Percentiles rank a stretch among this genome's conserved stretches.
phyloP scores from a whole-genome alignment of 1,284 basidiomycete genomes.

The Boletus semigastroideus region DNA sequence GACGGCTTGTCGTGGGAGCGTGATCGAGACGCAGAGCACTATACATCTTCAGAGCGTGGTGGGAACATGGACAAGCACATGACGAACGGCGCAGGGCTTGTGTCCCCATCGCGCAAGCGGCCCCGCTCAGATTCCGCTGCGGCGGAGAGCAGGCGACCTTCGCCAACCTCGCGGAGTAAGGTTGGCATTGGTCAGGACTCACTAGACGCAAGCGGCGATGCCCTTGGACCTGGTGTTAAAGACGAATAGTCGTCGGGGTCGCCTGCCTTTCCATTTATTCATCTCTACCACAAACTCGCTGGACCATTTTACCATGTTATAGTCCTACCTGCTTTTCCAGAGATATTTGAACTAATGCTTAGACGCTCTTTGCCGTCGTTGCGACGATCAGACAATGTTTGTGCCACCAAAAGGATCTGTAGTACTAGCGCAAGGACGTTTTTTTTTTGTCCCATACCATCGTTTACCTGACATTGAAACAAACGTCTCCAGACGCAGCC shows the following conservation, averaged over 20 bases:
- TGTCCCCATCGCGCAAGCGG: constrained; percentile 32
- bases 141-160: constrained; percentile 22
- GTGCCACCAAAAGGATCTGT: constrained; percentile 8
- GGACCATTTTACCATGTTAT: constrained; percentile 3
- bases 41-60: constrained; percentile 31
- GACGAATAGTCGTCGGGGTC: constrained; percentile 17
- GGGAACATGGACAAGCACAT: constrained; percentile 16
- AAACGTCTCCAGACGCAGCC: neutral
- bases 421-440: constrained; percentile 15
- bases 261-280: neutral
- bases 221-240: constrained; percentile 21
- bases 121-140: constrained; percentile 22
- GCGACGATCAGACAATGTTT: constrained; percentile 5
- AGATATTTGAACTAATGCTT: constrained; percentile 9
- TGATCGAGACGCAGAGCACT: constrained; percentile 28
- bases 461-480: no score
- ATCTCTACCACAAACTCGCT: neutral
- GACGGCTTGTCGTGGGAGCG: constrained; percentile 32
- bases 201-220: constrained; percentile 15
- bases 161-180: constrained; percentile 22
- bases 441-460: constrained; percentile 5
- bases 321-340: neutral
- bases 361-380: constrained; percentile 2
- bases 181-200: constrained; percentile 13
- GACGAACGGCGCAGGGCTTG: constrained; percentile 19